phyloP scores from a whole-genome alignment of 2,329 filamentous ascomycete genomes.

The Fusarium agapanthi region DNA sequence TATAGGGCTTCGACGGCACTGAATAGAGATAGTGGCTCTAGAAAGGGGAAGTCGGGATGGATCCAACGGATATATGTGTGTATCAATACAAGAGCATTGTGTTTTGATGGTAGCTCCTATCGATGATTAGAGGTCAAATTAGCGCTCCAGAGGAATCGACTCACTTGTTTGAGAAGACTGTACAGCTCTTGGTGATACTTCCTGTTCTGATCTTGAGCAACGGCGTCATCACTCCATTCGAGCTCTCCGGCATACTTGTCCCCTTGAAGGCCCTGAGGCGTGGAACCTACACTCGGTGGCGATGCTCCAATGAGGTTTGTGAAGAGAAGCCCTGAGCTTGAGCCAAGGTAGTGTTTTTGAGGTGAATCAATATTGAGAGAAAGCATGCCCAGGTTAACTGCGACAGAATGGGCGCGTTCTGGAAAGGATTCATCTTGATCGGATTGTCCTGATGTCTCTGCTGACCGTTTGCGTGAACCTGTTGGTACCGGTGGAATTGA shows the following conservation, averaged over 20 bases:
- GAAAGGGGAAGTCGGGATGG: background rate
- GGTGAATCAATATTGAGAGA: constrained; percentile 47
- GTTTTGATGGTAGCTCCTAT: background rate
- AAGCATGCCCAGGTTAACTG: constrained; percentile 48
- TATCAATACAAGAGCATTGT: background rate
- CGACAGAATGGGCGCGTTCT: constrained; percentile 40
- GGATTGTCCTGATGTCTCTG: constrained; percentile 14
- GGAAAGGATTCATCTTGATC: constrained; percentile 22
- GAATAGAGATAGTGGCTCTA: background rate
- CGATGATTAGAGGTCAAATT: background rate
- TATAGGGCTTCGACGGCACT: background rate
- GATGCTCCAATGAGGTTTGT: background rate
- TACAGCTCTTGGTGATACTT: background rate
- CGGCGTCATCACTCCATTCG: background rate
- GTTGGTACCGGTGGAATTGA: constrained; percentile 22
- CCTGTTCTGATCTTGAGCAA: background rate
- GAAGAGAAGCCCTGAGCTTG: background rate
- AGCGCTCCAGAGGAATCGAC: fast-evolving
- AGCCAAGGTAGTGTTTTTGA: background rate
- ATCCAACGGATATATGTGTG: background rate
- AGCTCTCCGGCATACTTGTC: background rate
- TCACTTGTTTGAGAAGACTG: background rate
- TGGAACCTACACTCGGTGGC: background rate
- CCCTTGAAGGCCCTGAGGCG: background rate
- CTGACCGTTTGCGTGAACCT: constrained; percentile 26